Base-by-base conservation (phyloP, 2,329 filamentous ascomycete species). In the Dothideomycetes sp. region DNA sequence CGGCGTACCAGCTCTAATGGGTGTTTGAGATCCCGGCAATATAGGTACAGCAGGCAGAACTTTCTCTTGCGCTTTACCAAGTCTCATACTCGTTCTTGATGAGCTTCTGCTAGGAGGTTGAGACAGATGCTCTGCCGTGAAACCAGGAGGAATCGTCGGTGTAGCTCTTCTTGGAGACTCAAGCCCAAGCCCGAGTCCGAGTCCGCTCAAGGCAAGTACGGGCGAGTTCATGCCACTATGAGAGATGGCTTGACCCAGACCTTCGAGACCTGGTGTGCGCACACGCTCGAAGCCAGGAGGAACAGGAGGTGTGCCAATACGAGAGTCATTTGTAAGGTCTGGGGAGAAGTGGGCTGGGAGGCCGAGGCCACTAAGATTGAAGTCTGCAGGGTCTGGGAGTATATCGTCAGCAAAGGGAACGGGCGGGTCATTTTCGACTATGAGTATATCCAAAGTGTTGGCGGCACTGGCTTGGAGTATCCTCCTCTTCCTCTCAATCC, bases 121-220 rank as follows among this genome's bases (percentile, higher is more conserved):
- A 55, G 27, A 50, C 43, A 45, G 39, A 39, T 5, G 43, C 45
- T 29, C 45, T 48, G 19, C 38, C 12, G 61, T 54, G 19, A 69
- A 60, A 4, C 65, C 65, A 14, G 66, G 66, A 10, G 66, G 66
- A 19, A 69, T 57, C 1, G 61, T 60, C 1, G 65, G 65, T 8
- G 65, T 68, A 11, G 63, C 53, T 17, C 61, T 58, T 27, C 63
- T 38, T 7, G 35, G 38, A 2, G 31, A 17, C n/a, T 43, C 41
- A 4, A 36, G 58, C 36, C 58, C 58, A 19, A 35, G 32, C n/a
- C 36, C 33, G 17, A 36, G 14, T 11, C 30, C 34, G 27, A 33
- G 19, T 40, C 60, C 58, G 31, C 58, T 52, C 24, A 59, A 7
- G 33, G 46, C 47, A n/a, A 48, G 15, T 33, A 27, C 22, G 12